Base-by-base conservation (phyloP, 1,284 basidiomycete species). In the Amylostereum chailletii region DNA sequence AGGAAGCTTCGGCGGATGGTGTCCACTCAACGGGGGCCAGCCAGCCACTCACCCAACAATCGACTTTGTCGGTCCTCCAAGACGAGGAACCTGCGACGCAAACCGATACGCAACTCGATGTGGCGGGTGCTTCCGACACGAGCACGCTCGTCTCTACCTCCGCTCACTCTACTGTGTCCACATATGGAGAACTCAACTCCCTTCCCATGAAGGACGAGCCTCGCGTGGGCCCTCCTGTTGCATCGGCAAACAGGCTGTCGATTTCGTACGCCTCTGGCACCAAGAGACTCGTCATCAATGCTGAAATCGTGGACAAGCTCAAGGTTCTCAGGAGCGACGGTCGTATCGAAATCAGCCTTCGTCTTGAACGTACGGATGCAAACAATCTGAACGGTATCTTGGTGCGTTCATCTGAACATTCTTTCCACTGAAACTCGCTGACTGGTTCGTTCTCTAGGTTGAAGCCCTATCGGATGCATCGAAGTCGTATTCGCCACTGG, bases 241-340 rank as follows among this genome's bases (percentile, higher is more conserved):
- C 85, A 5, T 87, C 86, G 43, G 82, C 86, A 30, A 89, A 89
- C 59, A 79, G 86, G n/a, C 66, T 97, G n/a, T 94, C 90, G 9
- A 90, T 97, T 60, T 86, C 95, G 1, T 99, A 95, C 65, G 92
- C 93, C 53, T 85, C 86, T 40, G 91, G 90, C 45, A 83, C 84
- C 50, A 76, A 90, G 50, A 77, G 95, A 36, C 74, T 99, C 43
- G 86, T 94, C 30, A 77, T 98, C 52, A 89, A 98, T 65, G 88
- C 94, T 2, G 85, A 88, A 51, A 81, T 90, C 27, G 89, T 97
- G 34, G 81, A 89, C 42, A 78, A 76, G 51, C 74, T 99, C 50
- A 85, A 79, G 58, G 79, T 99, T 9, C 86, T 81, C 68, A 78
- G 95, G 46, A 75, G 76, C 33, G 87, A 92, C 56, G 91, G 89